Conservation (phyloP, 176 grass and related monocot genomes). For the sorghum (Sorghum bicolor) region Sorghum_bicolor_NCBIv3 NC_012872.2:52796001-52796500, state of each 20-base stretch:
- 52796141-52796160: conserved; percentile 96
- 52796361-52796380: conserved; percentile 75
- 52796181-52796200: conserved; percentile 21
- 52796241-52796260: conserved; percentile 78
- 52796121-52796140: conserved; percentile 91
- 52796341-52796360: conserved; percentile 85
- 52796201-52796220: conserved; percentile 11
- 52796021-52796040: conserved; percentile 2
- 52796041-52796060: conserved; percentile 17
- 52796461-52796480: not conserved
- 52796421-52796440: not conserved
- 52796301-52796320: conserved; percentile 92
- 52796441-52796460: conserved; percentile 27
- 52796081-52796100: conserved; percentile 83
- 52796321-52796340: conserved; percentile 97
- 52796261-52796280: conserved; percentile 98
- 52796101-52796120: conserved; percentile 60
- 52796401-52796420: not conserved
- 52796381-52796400: conserved; percentile 11
- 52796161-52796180: conserved; percentile 29
- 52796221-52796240: conserved; percentile 66
- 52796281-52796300: conserved; percentile 92
- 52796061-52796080: conserved; percentile 59
- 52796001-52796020: conserved; percentile 43
- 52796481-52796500: not conserved